Conservation (phyloP, 2,329 filamentous ascomycete genomes). For the Orbilia oligospora region DNA sequence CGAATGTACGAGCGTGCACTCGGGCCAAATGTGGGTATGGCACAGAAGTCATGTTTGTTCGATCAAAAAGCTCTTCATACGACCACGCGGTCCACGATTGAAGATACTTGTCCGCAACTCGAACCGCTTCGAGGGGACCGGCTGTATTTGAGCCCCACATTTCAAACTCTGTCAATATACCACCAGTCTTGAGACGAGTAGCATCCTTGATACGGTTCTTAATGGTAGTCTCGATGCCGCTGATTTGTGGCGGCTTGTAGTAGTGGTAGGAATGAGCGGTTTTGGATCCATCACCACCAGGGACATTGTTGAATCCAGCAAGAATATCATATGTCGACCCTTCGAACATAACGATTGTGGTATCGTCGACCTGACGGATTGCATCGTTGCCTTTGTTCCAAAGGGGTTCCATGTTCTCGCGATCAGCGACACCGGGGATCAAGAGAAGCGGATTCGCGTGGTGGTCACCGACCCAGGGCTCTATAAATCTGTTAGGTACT, state of each 20-base stretch:
- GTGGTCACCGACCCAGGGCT: conserved; percentile 59
- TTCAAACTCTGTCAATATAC: conserved; percentile 53
- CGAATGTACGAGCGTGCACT: conserved; percentile 55
- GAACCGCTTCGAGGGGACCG: conserved; percentile 33
- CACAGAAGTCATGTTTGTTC: conserved; percentile 14
- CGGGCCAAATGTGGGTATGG: conserved; percentile 30
- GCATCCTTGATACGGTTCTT: conserved; percentile 58
- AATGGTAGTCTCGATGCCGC: conserved; percentile 50
- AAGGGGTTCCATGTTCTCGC: conserved; percentile 47
- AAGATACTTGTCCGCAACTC: conserved; percentile 51
- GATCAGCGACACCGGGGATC: conserved; percentile 53
- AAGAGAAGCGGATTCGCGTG: conserved; percentile 49
- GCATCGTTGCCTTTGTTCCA: conserved; percentile 60
- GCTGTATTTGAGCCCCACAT: conserved; percentile 37
- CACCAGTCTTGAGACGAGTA: conserved; percentile 42
- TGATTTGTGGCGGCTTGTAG: conserved; percentile 57
- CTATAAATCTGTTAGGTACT: conserved; percentile 10
- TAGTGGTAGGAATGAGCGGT: conserved; percentile 60
- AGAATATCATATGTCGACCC: conserved; percentile 55
- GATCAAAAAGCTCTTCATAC: conserved; percentile 56
- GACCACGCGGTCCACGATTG: conserved; percentile 59
- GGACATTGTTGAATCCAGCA: conserved; percentile 58
- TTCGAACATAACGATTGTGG: conserved; percentile 59
- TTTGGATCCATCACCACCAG: conserved; percentile 57
- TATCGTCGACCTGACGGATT: conserved; percentile 49